Percentiles rank a stretch among this genome's conserved stretches.
Conservation (phyloP, 305 asterid species). For the Rubia tinctorum region DNA sequence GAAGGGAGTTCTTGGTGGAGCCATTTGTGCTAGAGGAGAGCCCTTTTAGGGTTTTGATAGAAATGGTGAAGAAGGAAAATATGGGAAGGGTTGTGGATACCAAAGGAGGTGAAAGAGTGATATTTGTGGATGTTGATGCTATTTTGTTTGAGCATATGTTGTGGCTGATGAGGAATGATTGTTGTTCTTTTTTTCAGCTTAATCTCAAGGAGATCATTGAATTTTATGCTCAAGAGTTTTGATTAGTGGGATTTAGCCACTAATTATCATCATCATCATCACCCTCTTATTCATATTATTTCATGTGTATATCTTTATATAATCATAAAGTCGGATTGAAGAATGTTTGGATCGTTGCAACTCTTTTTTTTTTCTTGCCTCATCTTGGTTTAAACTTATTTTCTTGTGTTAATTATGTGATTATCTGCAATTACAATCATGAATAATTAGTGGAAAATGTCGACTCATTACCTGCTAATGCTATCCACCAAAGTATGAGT, state of each 20-base stretch:
- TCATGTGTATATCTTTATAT: not conserved
- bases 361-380: not conserved
- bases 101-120: conserved; percentile 23
- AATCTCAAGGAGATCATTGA: conserved; percentile 39
- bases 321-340: not conserved
- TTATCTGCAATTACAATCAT: not conserved
- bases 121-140: conserved; percentile 41
- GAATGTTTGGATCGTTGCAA: not conserved
- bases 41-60: conserved; percentile 33
- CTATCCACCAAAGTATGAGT: no score
- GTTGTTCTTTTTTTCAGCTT: conserved; percentile 38
- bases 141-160: conserved; percentile 43
- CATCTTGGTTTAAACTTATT: not conserved
- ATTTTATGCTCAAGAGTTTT: conserved; percentile 38
- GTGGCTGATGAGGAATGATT: conserved; percentile 44
- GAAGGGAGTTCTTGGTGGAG: conserved; percentile 34
- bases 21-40: conserved; percentile 32
- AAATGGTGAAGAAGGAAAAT: conserved; percentile 26
- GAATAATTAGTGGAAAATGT: no score
- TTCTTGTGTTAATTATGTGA: not conserved
- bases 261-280: not conserved
- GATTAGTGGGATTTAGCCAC: not conserved
- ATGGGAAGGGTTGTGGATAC: conserved; percentile 8
- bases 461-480: no score
- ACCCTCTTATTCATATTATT: not conserved